These are phyloP conservation scores for Talaromyces sp. DNA, from an alignment of 2,329 filamentous ascomycete genomes.

Conservation along the genomic window DNA sequence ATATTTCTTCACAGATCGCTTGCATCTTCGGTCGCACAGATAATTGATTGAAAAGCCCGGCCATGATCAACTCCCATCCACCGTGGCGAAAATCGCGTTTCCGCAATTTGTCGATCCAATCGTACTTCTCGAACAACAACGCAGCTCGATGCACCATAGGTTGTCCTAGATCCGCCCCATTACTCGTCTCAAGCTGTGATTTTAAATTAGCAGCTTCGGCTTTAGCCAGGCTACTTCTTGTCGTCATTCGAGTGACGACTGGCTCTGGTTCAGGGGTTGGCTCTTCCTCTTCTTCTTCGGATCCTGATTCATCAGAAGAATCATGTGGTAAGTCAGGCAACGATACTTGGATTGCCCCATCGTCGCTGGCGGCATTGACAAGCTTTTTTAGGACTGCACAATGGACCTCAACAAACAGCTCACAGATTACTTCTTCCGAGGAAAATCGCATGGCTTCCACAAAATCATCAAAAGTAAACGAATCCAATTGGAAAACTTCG, in stretches of 20 bases:
- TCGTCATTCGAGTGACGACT: conserved; percentile 63
- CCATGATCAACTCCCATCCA: conserved; percentile 86
- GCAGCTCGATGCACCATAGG: conserved; percentile 55
- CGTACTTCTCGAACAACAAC: conserved; percentile 68
- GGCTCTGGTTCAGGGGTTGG: conserved; percentile 70
- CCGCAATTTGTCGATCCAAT: conserved; percentile 81
- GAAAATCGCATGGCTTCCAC: conserved; percentile 79
- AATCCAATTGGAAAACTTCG: conserved; percentile 89
- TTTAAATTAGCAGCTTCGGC: conserved; percentile 68
- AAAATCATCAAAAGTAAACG: conserved; percentile 96
- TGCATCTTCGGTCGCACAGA: conserved; percentile 71
- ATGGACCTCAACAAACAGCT: conserved; percentile 85
- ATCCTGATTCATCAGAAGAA: conserved; percentile 63
- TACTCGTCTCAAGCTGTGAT: conserved; percentile 58
- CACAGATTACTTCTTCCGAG: conserved; percentile 70
- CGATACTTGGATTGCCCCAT: conserved; percentile 74
- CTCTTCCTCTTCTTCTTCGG: conserved; percentile 57
- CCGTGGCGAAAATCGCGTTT: conserved; percentile 83
- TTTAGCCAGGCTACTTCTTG: conserved; percentile 80
- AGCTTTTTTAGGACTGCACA: conserved; percentile 86
- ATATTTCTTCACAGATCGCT: conserved; percentile 70
- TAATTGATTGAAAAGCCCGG: conserved; percentile 80
- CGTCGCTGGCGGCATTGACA: conserved; percentile 67
- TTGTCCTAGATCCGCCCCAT: conserved; percentile 36
- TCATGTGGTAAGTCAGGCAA: conserved; percentile 72